Percentiles rank a stretch among this genome's conserved stretches.
These are phyloP conservation scores for Cymbopogon citratus DNA, from an alignment of 176 grass and related monocot species.

Conservation along the genomic window DNA sequence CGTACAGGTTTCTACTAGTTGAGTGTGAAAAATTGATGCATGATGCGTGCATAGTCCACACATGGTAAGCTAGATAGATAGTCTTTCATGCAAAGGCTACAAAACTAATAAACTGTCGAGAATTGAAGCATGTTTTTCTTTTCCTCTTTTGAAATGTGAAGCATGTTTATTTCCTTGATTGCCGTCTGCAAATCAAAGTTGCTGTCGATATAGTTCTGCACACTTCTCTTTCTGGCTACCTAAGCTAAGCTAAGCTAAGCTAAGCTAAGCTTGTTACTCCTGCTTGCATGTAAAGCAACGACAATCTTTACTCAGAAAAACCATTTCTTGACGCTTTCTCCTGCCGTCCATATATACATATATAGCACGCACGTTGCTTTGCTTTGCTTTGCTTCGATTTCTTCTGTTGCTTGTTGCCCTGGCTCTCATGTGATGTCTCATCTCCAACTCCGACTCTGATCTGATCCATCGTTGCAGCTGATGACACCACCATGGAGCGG, in stretches of 20 bases:
- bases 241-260: not conserved
- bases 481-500: not conserved
- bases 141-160: not conserved
- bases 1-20: not conserved
- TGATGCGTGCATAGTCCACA: not conserved
- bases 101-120: not conserved
- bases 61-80: not conserved
- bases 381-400: not conserved
- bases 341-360: not conserved
- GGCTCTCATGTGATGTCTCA: not conserved
- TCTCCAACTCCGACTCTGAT: not conserved
- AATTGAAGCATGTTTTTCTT: not conserved
- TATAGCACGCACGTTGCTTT: not conserved
- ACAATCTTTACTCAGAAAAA: not conserved
- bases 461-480: not conserved
- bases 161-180: not conserved
- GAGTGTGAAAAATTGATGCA: not conserved
- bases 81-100: not conserved
- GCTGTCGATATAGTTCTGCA: not conserved
- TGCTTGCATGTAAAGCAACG: conserved; percentile 30
- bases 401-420: not conserved
- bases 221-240: not conserved
- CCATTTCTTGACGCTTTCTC: conserved; percentile 36
- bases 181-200: not conserved
- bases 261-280: not conserved